Evolutionary conservation across 176 grass and related monocot genomes (phyloP).

Genomic region (Chrysopogon serrulatus): DNA sequence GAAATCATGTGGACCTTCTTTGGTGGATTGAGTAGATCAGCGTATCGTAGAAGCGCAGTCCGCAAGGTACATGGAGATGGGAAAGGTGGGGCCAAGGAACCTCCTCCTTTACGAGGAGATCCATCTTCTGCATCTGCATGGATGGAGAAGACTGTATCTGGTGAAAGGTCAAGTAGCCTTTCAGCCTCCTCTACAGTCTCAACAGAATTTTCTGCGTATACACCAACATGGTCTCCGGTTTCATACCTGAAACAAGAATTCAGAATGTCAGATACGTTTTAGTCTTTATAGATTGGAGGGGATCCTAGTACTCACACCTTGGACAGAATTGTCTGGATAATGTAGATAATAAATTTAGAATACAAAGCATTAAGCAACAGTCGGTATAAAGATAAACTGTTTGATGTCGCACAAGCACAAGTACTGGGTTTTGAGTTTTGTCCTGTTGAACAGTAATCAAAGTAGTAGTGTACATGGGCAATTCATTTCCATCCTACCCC

Average conservation of each 20-base stretch:
- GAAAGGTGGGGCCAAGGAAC: constrained; percentile 81
- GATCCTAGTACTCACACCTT: not conserved
- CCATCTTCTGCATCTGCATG: constrained; percentile 80
- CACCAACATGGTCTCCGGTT: constrained; percentile 91
- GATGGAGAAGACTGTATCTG: constrained; percentile 73
- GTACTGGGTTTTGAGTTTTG: not conserved
- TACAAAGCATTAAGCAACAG: not conserved
- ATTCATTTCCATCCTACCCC: not conserved
- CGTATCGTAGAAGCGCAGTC: constrained; percentile 71
- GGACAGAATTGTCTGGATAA: not conserved
- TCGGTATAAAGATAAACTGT: not conserved
- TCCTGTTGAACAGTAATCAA: not conserved
- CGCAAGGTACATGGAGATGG: constrained; percentile 76
- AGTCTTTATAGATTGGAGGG: not conserved
- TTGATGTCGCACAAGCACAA: not conserved
- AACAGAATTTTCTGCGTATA: constrained; percentile 69
- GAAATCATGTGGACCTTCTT: constrained; percentile 56
- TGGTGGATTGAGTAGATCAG: constrained; percentile 74
- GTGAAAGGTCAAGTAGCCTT: constrained; percentile 54
- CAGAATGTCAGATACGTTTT: not conserved
- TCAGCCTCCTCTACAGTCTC: constrained; percentile 68
- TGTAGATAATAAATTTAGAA: not conserved
- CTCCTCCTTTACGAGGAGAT: constrained; percentile 48
- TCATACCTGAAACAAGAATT: constrained; percentile 61
- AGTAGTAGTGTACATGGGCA: not conserved